These are phyloP conservation scores for Trametes elegans DNA, from an alignment of 768 basidiomycete species.

Conservation along the genomic window DNA sequence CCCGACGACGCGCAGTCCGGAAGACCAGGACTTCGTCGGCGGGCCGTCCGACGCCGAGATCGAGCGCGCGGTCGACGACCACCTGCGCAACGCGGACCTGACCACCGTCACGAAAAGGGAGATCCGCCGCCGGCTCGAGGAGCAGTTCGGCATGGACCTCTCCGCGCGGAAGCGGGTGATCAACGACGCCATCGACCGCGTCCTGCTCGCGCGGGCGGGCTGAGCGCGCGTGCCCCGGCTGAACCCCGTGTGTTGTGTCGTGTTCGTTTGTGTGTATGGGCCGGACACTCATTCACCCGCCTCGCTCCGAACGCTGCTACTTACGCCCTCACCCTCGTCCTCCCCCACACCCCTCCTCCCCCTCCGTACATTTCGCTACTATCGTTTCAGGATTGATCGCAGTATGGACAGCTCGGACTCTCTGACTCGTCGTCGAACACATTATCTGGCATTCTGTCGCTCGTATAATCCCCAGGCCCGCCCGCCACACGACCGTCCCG, in stretches of 20 bases:
- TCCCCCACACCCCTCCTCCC: too few relatives aligned
- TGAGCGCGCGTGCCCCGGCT: too few relatives aligned
- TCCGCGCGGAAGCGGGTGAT: constrained; percentile 67
- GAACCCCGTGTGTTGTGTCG: too few relatives aligned
- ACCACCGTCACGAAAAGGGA: constrained; percentile 91
- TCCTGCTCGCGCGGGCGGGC: constrained; percentile 52
- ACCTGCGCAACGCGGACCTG: constrained; percentile 78
- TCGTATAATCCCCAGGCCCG: constrained; percentile 11
- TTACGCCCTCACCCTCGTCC: constrained; percentile 4
- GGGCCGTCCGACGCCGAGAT: constrained; percentile 67
- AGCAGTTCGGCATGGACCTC: constrained; percentile 76
- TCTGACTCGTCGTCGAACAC: constrained; percentile 13
- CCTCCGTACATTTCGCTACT: constrained; percentile 10
- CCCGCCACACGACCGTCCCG: neutral
- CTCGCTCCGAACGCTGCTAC: constrained; percentile 6
- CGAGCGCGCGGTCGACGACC: constrained; percentile 69
- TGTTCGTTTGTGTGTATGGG: too few relatives aligned
- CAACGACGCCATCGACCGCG: constrained; percentile 75
- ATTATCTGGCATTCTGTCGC: constrained; percentile 15
- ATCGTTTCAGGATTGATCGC: constrained; percentile 8
- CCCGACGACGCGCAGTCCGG: constrained; percentile 51
- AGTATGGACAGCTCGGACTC: constrained; percentile 18
- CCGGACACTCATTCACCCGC: constrained; percentile 4
- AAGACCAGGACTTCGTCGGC: constrained; percentile 46
- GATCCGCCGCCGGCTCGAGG: constrained; percentile 81